A percentile compares a stretch with the other conserved stretches of the same genome.
These are phyloP conservation scores for Amanita inopinata DNA, from an alignment of 768 basidiomycete species.

Conservation along the genomic window DNA sequence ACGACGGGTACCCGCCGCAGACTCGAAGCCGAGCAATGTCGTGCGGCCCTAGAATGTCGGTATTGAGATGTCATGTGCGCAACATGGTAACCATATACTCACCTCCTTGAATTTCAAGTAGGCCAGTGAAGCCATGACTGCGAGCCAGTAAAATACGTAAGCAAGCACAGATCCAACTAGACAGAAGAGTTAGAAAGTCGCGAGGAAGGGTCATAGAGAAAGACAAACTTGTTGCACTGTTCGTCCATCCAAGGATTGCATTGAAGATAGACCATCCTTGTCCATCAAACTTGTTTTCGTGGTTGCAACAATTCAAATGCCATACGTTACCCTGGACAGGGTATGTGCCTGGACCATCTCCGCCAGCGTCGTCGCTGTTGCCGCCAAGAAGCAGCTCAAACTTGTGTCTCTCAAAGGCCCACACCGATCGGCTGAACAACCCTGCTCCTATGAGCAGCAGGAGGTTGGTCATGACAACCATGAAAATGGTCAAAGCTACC, in stretches of 20 bases:
- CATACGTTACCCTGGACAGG: slow-evolving; percentile 77
- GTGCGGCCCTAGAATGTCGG: slow-evolving; percentile 42
- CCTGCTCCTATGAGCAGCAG: slow-evolving; percentile 92
- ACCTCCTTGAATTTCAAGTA: slow-evolving; percentile 59
- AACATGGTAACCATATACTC: slow-evolving; percentile 10
- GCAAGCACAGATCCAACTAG: slow-evolving; percentile 69
- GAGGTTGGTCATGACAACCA: slow-evolving; percentile 86
- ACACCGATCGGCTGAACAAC: slow-evolving; percentile 74
- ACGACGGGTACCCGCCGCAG: slow-evolving; percentile 32
- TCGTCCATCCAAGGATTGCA: slow-evolving; percentile 83
- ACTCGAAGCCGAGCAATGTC: slow-evolving; percentile 49
- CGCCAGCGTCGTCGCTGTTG: slow-evolving; percentile 57
- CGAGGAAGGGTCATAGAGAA: neutral
- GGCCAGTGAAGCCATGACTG: slow-evolving; percentile 59
- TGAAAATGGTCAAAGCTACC: slow-evolving; percentile 72
- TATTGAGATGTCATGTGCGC: neutral
- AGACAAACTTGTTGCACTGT: slow-evolving; percentile 58
- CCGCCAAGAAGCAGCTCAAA: slow-evolving; percentile 64
- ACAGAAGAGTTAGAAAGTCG: slow-evolving; percentile 1
- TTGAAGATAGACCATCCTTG: slow-evolving; percentile 77
- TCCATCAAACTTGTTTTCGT: slow-evolving; percentile 38
- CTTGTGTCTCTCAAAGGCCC: slow-evolving; percentile 58
- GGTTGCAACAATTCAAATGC: slow-evolving; percentile 78
- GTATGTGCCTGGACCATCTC: slow-evolving; percentile 80
- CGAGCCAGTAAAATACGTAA: slow-evolving; percentile 91